Evolutionary conservation across 441 rosid species (phyloP), one percentile per base, ranked within the genome.

Genomic region (Adansonia madagascariensis): DNA sequence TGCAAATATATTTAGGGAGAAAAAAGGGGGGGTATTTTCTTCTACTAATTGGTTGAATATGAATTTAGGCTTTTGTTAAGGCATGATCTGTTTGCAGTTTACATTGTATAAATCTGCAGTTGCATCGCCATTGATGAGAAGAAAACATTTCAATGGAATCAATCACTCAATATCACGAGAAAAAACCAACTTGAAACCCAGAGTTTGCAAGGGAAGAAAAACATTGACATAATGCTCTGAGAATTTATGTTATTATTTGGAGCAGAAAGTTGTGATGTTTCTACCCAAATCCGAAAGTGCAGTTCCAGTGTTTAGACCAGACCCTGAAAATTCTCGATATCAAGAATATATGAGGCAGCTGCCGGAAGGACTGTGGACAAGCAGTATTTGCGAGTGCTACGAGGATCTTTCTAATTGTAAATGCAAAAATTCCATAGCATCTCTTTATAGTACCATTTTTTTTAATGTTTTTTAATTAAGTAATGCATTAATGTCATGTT

Each of bases 281-380:
- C 27, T 35, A 3, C 17, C 15, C 39, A 71, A 50, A 50, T 27
- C 39, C 17, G 8, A 70, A 72, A 47, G 74, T 76, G 83, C 79
- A 82, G 49, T 75, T 15, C 88, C 86, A 69, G 85, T 85, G 67
- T 82, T 85, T 71, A 77, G 65, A 77, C 78, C 81, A 12, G 81
- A 80, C 74, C 24, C 74, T 18, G 79, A 75, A 74, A 22, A 77
- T 75, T 75, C 71, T 80, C 70, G 71, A 78, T 84, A 78, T 82
- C 84, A 74, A 53, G 80, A 81, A 0, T 82, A 85, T 82, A 84
- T 82, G 43, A 82, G 39, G 79, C 82, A 68, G 17, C 76, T 85
- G 59, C 84, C 86, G 44, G 86, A 83, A 52, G 88, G 86, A 3
- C 31, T 85, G 52, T 85, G 86, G 88, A 85, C 88, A 8, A 85